Evolutionary conservation across 352 stramenopile genomes (phyloP), one percentile per base, ranked within the genome.

Genomic region (Globisporangium yorkense): DNA sequence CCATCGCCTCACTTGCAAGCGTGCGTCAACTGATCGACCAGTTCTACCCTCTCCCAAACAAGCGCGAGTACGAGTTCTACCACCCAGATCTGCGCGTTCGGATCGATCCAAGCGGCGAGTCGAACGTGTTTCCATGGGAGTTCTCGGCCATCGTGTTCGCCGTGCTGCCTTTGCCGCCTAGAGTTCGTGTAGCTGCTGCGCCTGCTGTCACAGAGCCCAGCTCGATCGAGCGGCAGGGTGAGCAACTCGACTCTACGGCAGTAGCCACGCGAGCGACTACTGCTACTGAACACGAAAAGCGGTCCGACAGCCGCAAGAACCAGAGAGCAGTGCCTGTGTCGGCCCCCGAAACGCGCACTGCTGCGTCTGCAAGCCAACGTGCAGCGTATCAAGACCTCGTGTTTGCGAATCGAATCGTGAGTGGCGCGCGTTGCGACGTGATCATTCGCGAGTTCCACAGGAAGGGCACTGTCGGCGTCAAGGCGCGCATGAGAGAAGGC

Each of bases 61-160:
- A 62, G 10, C 67, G 61, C 50, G 47, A 58, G 21, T 72, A 67
- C 61, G 57, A 64, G 29, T 75, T 75, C 45, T 58, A 56, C 45
- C 54, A 75, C 45, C 67, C 64, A 16, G 27, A 20, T 8, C 47
- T 44, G 20, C 41, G 31, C n/a, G 27, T 35, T 2, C 54, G 54
- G 31, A 58, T 66, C 20, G 54, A 51, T 3, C 54, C 49, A 16
- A 57, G 35, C 47, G 60, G 54, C 20, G 60, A 66, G 35, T 2
- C 16, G 13, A 66, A 40, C 21, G 31, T 60, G 35, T 46, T 65
- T 3, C 59, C 59, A 0, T 44, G 15, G 6, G 54, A 52, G 13
- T 66, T 66, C 31, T 40, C 60, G 6, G 37, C 37, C 7, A 58
- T 66, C 9, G 12, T 66, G 16, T 39, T 66, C 12, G 35, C 16